phyloP scores from a whole-genome alignment of 495 filamentous ascomycete genomes.

The Podospora australis region DNA sequence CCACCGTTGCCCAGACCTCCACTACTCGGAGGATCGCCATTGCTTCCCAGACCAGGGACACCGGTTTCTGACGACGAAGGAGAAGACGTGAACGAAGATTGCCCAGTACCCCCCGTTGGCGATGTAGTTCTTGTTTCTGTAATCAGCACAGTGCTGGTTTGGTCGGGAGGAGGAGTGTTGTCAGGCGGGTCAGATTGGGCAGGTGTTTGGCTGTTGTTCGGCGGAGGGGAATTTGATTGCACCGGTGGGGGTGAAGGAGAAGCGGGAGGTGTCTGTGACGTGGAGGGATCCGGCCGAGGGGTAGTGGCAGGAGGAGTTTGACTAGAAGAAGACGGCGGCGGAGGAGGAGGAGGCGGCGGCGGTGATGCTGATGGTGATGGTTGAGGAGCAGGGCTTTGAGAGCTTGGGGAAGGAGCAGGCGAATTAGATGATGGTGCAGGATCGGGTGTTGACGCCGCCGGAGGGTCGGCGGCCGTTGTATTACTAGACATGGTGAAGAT shows the following conservation, averaged over 20 bases:
- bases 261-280: no score
- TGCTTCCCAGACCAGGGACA: slow-evolving; percentile 3
- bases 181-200: no score
- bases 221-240: no score
- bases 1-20: slow-evolving; percentile 36
- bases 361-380: slow-evolving; percentile 10
- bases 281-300: no score
- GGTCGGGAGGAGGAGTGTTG: no score
- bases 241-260: no score
- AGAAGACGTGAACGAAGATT: neutral
- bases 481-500: slow-evolving; percentile 43
- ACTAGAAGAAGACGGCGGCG: neutral
- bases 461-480: slow-evolving; percentile 22
- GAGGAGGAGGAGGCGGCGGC: slow-evolving; percentile 9
- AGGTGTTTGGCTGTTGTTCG: slow-evolving; percentile 1
- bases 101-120: neutral
- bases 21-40: slow-evolving; percentile 23
- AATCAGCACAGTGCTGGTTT: neutral
- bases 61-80: neutral
- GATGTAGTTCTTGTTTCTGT: neutral
- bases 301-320: neutral
- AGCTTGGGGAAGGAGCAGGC: slow-evolving; percentile 1
- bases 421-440: slow-evolving; percentile 9
- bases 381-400: neutral
- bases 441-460: neutral